Evolutionary conservation across 306 rosid genomes (phyloP).

Genomic region (Castanea mollissima): DNA sequence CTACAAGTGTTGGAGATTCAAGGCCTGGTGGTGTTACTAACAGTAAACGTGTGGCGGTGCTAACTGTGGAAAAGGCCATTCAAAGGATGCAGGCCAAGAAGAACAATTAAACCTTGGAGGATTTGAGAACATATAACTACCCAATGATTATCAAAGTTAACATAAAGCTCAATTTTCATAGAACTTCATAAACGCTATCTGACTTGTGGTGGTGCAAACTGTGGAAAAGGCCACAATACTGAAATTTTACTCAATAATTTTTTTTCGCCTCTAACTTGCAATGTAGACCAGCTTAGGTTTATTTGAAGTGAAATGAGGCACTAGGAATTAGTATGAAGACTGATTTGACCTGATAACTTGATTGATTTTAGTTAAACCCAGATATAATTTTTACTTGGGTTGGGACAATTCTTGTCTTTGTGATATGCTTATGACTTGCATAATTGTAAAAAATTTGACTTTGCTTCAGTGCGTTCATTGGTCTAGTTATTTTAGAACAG

Average conservation of each 20-base stretch:
- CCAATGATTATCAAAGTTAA: too few species aligned
- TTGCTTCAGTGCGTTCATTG: neutral
- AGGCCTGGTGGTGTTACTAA: too few species aligned
- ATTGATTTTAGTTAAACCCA: neutral
- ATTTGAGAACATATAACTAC: too few species aligned
- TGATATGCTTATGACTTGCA: neutral
- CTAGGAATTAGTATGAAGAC: neutral
- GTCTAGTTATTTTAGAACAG: neutral
- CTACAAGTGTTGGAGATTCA: too few species aligned
- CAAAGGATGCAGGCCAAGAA: too few species aligned
- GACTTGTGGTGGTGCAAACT: too few species aligned
- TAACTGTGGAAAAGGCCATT: too few species aligned
- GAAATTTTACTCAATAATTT: neutral
- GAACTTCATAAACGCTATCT: too few species aligned
- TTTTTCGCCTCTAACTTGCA: neutral
- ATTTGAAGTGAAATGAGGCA: neutral
- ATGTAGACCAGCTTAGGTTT: neutral
- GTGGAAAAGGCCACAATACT: too few species aligned
- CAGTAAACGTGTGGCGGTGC: too few species aligned
- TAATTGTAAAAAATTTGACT: neutral
- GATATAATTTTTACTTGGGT: neutral
- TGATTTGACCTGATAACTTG: neutral
- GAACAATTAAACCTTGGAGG: too few species aligned
- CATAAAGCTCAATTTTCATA: too few species aligned
- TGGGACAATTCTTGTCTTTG: neutral